Evolutionary conservation across 805 yeast genomes (phyloP).

Genomic region (Zygosaccharomyces rouxii): DNA sequence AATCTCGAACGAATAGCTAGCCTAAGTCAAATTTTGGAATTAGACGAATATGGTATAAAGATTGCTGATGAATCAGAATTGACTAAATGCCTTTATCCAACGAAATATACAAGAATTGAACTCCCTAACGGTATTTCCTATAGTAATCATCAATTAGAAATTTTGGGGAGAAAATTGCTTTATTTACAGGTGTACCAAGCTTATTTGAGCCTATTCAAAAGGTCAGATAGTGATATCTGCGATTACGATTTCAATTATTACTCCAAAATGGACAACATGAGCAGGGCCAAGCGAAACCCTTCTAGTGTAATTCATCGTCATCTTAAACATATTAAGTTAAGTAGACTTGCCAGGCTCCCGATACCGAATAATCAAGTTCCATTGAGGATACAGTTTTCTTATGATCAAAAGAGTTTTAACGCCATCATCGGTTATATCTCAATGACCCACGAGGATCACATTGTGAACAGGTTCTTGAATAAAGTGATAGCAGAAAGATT

Average conservation of each 20-base stretch:
- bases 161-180: conserved; percentile 12
- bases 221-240: conserved; percentile 17
- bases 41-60: conserved; percentile 10
- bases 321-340: conserved; percentile 9
- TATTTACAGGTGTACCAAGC: conserved; percentile 9
- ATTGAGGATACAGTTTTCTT: conserved; percentile 19
- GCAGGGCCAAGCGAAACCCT: conserved; percentile 12
- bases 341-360: conserved; percentile 17
- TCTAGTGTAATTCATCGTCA: conserved; percentile 10
- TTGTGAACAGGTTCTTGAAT: conserved; percentile 19
- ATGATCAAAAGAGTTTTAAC: conserved; percentile 18
- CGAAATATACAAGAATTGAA: conserved; percentile 9
- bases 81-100: conserved; percentile 20
- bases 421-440: conserved; percentile 28
- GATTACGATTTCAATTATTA: conserved; percentile 23
- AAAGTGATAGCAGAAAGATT: conserved; percentile 19
- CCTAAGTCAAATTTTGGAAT: conserved; percentile 7
- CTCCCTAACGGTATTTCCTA: conserved; percentile 11
- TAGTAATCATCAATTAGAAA: conserved; percentile 14
- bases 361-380: conserved; percentile 21
- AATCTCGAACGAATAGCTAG: conserved; percentile 8
- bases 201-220: conserved; percentile 17
- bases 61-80: conserved; percentile 12
- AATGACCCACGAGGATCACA: conserved; percentile 15
- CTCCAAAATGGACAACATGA: conserved; percentile 15